phyloP scores from a whole-genome alignment of 257 asterid genomes.

The Plantago major region DNA sequence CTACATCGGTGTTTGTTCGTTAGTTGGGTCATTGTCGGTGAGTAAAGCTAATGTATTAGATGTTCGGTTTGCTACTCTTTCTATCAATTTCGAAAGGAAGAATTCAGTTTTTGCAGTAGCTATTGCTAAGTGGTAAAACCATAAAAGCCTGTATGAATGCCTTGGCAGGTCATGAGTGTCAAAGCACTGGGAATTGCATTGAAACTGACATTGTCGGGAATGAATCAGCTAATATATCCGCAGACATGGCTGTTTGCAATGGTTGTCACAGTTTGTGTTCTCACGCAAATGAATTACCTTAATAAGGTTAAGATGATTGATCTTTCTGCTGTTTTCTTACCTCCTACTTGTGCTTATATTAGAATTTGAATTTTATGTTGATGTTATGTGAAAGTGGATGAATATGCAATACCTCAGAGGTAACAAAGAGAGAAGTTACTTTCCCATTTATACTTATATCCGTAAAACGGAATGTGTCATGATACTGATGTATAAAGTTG shows the following conservation, averaged over 20 bases:
- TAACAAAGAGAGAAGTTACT: neutral
- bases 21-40: conserved; percentile 60
- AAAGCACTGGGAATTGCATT: conserved; percentile 91
- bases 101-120: neutral
- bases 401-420: neutral
- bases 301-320: conserved; percentile 54
- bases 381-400: neutral
- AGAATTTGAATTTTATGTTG: conserved; percentile 1
- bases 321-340: neutral
- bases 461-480: too few relatives aligned
- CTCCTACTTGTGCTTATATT: neutral
- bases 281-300: conserved; percentile 89
- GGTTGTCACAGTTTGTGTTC: conserved; percentile 66
- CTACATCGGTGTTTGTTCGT: conserved; percentile 45
- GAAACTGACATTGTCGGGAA: conserved; percentile 88
- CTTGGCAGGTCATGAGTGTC: conserved; percentile 91
- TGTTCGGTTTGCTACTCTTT: neutral
- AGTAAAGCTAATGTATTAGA: conserved; percentile 19
- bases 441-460: too few relatives aligned
- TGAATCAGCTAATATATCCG: conserved; percentile 82
- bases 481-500: too few relatives aligned
- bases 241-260: conserved; percentile 83
- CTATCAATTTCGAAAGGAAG: neutral
- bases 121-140: neutral
- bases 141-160: conserved; percentile 4